Evolutionary conservation across 2,329 filamentous ascomycete species (phyloP), one percentile per base, ranked within the genome.

Genomic region (Ilyonectria destructans): DNA sequence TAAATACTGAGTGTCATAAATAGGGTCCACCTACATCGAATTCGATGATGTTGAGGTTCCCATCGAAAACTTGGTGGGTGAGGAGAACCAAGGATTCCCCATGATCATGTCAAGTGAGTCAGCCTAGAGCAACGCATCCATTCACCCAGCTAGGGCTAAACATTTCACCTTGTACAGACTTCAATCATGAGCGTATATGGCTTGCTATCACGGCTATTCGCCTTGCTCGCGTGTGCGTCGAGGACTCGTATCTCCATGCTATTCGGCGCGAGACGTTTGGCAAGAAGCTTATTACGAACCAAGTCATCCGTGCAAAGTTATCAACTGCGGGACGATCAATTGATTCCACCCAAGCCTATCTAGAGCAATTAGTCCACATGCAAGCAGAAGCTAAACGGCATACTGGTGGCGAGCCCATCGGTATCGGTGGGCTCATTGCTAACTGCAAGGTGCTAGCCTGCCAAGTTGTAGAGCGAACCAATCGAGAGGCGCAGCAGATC

Each of bases 271-370:
- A 88, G 62, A 90, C 89, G 0, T 91, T 91, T 71, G 88, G 88
- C 19, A 86, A 85, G 46, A 85, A 87, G 0, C 80, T 91, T 3
- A 86, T 90, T 59, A 77, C 85, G 13, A 87, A 88, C 73, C 87
- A 90, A 59, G 86, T 88, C 29, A 90, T 91, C 58, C 83, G 86
- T n/a, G 81, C 85, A 19, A 91, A 91, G 73, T 83, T 91, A 23
- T 85, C 86, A 29, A 87, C 85, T 23, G 84, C 90, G 60, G 88
- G 87, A 0, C 81, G 87, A 2, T 84, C 87, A 67, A 85, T 91
- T 12, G 89, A 91, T 67, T 85, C 87, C 5, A 29, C 60, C 0
- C 33, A 65, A 10, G 61, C 69, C 0, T 67, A 58, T 52, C 67
- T 71, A 67, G 69, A 71, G 55, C 61, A 71, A 19, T 51, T 71